A percentile compares a stretch with the other conserved stretches of the same genome.
Evolutionary conservation across 1,284 basidiomycete genomes (phyloP).

Genomic region (Ceratobasidium sp.): DNA sequence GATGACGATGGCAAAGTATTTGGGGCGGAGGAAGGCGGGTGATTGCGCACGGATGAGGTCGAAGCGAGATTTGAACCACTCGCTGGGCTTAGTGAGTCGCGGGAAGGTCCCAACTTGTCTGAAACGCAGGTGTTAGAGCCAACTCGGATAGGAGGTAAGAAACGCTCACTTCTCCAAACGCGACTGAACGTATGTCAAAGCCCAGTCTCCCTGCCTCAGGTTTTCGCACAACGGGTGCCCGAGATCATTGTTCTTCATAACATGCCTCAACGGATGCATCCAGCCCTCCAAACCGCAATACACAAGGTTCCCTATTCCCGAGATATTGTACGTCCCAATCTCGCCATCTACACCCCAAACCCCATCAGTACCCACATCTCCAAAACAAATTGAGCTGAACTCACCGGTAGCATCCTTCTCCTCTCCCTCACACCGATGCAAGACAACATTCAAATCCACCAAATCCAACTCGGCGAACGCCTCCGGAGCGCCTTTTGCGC

Average conservation of each 20-base stretch:
- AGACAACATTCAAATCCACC: slow-evolving; percentile 85
- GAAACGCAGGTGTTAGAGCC: slow-evolving; percentile 37
- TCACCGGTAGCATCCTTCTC: slow-evolving; percentile 83
- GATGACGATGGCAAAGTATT: slow-evolving; percentile 91
- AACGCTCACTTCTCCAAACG: slow-evolving; percentile 75
- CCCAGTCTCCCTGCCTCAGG: slow-evolving; percentile 87
- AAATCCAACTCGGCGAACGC: slow-evolving; percentile 81
- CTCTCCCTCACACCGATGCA: slow-evolving; percentile 88
- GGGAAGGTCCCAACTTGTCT: slow-evolving; percentile 78
- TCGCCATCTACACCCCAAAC: slow-evolving; percentile 59
- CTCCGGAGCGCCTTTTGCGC: slow-evolving; percentile 71
- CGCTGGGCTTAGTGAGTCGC: slow-evolving; percentile 71
- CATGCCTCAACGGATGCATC: slow-evolving; percentile 86
- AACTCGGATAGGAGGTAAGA: slow-evolving; percentile 13
- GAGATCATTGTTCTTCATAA: slow-evolving; percentile 89
- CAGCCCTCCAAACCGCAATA: slow-evolving; percentile 96
- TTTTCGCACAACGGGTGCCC: slow-evolving; percentile 91
- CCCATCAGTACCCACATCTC: not conserved
- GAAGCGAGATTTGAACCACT: slow-evolving; percentile 87
- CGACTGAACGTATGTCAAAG: slow-evolving; percentile 82
- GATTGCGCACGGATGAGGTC: slow-evolving; percentile 77
- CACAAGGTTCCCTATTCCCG: slow-evolving; percentile 74
- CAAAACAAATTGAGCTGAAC: no score
- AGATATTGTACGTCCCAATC: slow-evolving; percentile 82
- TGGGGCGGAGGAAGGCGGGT: slow-evolving; percentile 89